Evolutionary conservation across 495 filamentous ascomycete species (phyloP).

Genomic region (Tirmania nivea): DNA sequence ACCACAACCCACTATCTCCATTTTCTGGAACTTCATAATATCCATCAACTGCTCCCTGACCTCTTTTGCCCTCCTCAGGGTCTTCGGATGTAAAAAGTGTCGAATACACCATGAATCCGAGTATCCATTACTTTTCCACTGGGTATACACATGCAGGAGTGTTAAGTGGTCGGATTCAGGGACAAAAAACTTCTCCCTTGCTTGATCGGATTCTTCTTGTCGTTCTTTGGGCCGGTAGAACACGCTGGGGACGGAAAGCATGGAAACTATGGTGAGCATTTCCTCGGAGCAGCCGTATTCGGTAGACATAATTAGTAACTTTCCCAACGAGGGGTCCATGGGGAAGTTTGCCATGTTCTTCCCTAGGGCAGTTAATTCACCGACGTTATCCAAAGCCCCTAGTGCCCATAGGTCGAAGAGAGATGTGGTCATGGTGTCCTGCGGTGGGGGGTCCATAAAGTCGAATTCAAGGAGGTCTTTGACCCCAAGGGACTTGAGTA

Average conservation of each 20-base stretch:
- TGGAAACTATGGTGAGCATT: constrained; percentile 93
- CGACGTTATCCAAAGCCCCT: constrained; percentile 80
- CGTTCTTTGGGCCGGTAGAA: constrained; percentile 97
- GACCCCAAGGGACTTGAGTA: constrained; percentile 87
- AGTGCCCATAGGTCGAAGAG: constrained; percentile 97
- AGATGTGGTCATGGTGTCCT: constrained; percentile 93
- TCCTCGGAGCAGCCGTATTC: constrained; percentile 89
- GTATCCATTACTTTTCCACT: constrained; percentile 81
- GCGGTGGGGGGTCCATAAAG: constrained; percentile 97
- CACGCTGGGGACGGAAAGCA: constrained; percentile 89
- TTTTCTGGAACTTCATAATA: constrained; percentile 86
- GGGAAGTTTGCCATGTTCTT: constrained; percentile 91
- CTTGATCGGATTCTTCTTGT: constrained; percentile 86
- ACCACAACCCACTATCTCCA: constrained; percentile 70
- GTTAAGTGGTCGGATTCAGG: constrained; percentile 94
- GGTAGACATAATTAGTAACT: constrained; percentile 71
- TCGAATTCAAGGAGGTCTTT: constrained; percentile 92
- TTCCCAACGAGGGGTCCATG: constrained; percentile 69
- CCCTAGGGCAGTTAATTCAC: constrained; percentile 71
- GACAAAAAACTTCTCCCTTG: constrained; percentile 97
- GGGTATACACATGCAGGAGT: constrained; percentile 82
- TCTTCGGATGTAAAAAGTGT: constrained; percentile 86
- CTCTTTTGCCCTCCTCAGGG: constrained; percentile 73
- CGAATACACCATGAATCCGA: constrained; percentile 79
- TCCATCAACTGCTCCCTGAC: constrained; percentile 82